A percentile compares a stretch with the other conserved stretches of the same genome.
Evolutionary conservation across 106 monocot genomes (phyloP).

Genomic region (Gastrodia elata): DNA sequence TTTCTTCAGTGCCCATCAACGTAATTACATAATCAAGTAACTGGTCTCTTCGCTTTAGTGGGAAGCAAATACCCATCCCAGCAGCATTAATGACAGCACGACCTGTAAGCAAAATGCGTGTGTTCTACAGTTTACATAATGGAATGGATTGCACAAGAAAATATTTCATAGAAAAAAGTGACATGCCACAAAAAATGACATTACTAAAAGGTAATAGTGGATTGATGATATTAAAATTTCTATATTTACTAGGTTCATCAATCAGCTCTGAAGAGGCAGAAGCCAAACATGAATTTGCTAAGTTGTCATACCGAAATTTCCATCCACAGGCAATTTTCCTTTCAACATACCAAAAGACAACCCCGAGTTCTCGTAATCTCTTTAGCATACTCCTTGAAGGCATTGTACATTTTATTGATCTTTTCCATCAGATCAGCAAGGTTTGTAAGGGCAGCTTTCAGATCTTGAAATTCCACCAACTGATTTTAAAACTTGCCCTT

Average conservation of each 20-base stretch:
- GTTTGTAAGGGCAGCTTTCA: too few relatives aligned
- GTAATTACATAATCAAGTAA: constrained; percentile 89
- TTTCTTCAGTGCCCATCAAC: constrained; percentile 90
- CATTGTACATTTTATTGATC: too few relatives aligned
- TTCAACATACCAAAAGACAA: too few relatives aligned
- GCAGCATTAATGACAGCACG: constrained; percentile 86
- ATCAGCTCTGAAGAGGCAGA: too few relatives aligned
- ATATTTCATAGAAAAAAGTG: background rate
- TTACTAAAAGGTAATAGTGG: background rate
- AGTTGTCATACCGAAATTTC: too few relatives aligned
- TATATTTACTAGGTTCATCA: background rate
- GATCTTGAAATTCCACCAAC: too few relatives aligned
- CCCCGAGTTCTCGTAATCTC: too few relatives aligned
- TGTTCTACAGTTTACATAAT: background rate
- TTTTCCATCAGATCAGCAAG: too few relatives aligned
- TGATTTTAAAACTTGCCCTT: too few relatives aligned
- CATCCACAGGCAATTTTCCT: too few relatives aligned
- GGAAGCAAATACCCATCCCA: constrained; percentile 84
- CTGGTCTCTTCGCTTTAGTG: constrained; percentile 81
- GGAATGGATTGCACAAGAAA: background rate
- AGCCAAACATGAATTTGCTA: too few relatives aligned
- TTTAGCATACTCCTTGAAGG: too few relatives aligned
- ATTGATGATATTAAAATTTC: background rate
- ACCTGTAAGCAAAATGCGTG: constrained; percentile 24
- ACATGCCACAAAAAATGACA: background rate